Percentiles rank a stretch among this genome's conserved stretches.
These are phyloP conservation scores for Spiraea crenata DNA, from an alignment of 331 rosid genomes.

Conservation along the genomic window DNA sequence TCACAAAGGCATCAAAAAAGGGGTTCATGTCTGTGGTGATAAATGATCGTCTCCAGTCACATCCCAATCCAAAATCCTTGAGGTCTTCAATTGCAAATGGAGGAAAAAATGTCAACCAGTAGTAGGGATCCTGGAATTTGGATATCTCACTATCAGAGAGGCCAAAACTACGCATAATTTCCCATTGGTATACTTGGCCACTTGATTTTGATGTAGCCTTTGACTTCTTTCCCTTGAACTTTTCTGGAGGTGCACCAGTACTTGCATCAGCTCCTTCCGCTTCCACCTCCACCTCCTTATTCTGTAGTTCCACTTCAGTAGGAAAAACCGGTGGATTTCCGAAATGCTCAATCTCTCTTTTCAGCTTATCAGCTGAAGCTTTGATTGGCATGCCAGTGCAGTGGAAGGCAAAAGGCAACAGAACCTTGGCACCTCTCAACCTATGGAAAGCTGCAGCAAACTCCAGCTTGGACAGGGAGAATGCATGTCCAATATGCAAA, in stretches of 20 bases:
- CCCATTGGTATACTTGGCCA: constrained; percentile 83
- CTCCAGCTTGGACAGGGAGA: constrained; percentile 74
- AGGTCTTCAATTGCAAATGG: constrained; percentile 87
- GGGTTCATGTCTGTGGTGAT: constrained; percentile 73
- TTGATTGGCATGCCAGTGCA: constrained; percentile 97
- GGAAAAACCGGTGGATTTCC: constrained; percentile 79
- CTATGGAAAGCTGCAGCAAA: constrained; percentile 89
- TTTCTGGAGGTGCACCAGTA: constrained; percentile 50
- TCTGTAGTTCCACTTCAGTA: constrained; percentile 29
- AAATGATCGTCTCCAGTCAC: constrained; percentile 94
- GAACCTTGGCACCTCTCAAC: constrained; percentile 77
- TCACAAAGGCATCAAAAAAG: constrained; percentile 73
- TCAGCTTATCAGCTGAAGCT: constrained; percentile 89
- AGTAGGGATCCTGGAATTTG: constrained; percentile 63
- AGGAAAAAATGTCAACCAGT: constrained; percentile 81
- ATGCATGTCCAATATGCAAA: constrained; percentile 81
- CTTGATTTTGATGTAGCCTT: constrained; percentile 67
- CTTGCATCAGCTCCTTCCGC: constrained; percentile 31
- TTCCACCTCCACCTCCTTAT: constrained; percentile 33
- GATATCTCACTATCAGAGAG: constrained; percentile 68
- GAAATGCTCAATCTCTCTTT: constrained; percentile 62
- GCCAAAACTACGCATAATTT: constrained; percentile 84
- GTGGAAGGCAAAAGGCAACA: constrained; percentile 82
- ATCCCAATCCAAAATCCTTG: constrained; percentile 85
- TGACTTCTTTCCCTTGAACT: constrained; percentile 84